phyloP scores from a whole-genome alignment of 2,329 filamentous ascomycete species.

The Xylaria sp. region DNA sequence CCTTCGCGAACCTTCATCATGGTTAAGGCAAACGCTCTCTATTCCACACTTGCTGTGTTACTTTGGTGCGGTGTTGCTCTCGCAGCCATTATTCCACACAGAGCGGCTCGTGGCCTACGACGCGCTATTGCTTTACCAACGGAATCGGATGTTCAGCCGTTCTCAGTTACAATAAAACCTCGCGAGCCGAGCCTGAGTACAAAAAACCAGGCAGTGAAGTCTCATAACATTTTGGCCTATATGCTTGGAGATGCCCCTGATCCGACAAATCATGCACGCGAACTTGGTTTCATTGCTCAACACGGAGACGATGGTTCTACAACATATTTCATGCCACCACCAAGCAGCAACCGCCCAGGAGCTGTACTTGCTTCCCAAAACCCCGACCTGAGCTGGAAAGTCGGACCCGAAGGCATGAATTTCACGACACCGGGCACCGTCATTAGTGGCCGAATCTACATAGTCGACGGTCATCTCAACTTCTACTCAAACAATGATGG shows the following conservation, averaged over 20 bases:
- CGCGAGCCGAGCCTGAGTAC: background rate
- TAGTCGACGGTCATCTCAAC: conserved; percentile 27
- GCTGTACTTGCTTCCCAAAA: background rate
- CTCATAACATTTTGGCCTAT: conserved; percentile 20
- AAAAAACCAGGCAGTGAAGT: background rate
- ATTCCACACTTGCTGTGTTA: background rate
- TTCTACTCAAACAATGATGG: conserved; percentile 17
- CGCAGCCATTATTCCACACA: background rate
- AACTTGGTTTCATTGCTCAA: conserved; percentile 24
- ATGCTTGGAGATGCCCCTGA: conserved; percentile 19
- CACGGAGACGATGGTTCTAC: conserved; percentile 18
- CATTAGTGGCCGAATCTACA: conserved; percentile 33
- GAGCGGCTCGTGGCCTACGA: background rate
- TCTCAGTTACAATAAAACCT: conserved; percentile 11
- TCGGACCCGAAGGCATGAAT: conserved; percentile 4
- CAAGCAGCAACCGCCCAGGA: background rate
- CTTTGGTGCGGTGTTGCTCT: background rate
- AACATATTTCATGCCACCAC: conserved; percentile 28
- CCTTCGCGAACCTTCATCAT: background rate
- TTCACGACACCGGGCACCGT: conserved; percentile 33
- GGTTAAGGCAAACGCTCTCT: background rate
- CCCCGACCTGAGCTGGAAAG: conserved; percentile 17
- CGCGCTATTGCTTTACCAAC: background rate
- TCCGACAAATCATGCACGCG: background rate
- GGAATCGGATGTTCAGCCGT: conserved; percentile 5